phyloP scores from a whole-genome alignment of 805 yeast species.

The Lipomyces chichibuensis region DNA sequence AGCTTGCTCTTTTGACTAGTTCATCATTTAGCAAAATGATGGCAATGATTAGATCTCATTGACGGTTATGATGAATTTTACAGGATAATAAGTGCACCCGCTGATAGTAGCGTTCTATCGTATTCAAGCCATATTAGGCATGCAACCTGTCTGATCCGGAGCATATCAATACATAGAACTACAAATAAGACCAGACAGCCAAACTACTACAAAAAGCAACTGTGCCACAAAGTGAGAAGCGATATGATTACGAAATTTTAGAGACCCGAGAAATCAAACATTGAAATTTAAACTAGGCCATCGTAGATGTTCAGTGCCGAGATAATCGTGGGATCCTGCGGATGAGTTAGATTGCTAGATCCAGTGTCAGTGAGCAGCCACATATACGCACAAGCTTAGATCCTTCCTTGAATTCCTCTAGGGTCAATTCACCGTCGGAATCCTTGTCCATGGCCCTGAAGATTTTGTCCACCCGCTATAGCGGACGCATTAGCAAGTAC shows the following conservation, averaged over 20 bases:
- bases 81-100: too few relatives aligned
- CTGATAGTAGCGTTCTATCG: not conserved
- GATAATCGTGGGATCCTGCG: slow-evolving; percentile 36
- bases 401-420: slow-evolving; percentile 83
- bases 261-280: not conserved
- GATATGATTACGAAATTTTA: not conserved
- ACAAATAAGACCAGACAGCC: not conserved
- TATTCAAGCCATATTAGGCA: not conserved
- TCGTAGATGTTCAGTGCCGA: slow-evolving; percentile 36
- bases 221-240: not conserved
- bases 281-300: slow-evolving; percentile 27
- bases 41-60: not conserved
- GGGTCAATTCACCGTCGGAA: slow-evolving; percentile 66
- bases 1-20: not conserved
- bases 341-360: not conserved
- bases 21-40: not conserved
- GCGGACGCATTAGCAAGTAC: not conserved
- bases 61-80: not conserved
- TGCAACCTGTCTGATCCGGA: not conserved
- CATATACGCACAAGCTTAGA: slow-evolving; percentile 57
- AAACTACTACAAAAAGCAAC: not conserved
- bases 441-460: slow-evolving; percentile 75
- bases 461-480: slow-evolving; percentile 70
- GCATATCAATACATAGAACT: not conserved
- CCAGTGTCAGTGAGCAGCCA: not conserved